Evolutionary conservation across 768 basidiomycete species (phyloP).

Genomic region (Mrakia blollopis): DNA sequence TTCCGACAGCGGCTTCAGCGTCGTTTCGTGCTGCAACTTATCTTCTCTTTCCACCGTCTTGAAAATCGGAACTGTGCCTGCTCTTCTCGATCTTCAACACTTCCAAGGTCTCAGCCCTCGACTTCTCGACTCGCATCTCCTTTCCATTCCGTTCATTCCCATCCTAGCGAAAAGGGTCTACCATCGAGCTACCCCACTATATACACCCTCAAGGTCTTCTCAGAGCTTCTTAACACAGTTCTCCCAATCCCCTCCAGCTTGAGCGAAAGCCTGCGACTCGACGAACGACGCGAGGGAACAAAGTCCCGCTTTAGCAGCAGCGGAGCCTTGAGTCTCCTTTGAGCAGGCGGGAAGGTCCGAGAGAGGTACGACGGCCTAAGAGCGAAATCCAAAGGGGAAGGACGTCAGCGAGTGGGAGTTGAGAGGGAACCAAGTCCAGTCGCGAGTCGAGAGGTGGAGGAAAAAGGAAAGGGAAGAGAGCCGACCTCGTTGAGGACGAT

Average conservation of each 20-base stretch:
- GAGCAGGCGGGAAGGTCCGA: not conserved
- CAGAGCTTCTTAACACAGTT: slow-evolving; percentile 4
- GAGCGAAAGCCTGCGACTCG: not conserved
- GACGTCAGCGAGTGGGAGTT: no score
- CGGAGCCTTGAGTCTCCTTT: not conserved
- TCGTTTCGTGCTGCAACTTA: no score
- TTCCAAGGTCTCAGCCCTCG: no score
- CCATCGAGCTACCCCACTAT: no score
- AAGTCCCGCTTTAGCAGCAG: not conserved
- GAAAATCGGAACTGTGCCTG: no score
- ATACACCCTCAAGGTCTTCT: no score
- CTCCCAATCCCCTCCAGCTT: not conserved
- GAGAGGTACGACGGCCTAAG: not conserved
- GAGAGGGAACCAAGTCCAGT: not conserved
- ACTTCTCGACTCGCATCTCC: no score
- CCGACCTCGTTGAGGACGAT: not conserved
- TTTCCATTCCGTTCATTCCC: no score
- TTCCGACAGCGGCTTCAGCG: no score
- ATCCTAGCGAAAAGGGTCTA: no score
- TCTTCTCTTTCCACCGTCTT: no score
- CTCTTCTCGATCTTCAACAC: no score
- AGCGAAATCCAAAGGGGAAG: not conserved
- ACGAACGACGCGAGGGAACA: not conserved
- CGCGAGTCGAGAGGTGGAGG: not conserved
- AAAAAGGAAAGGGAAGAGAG: not conserved